Percentiles rank a stretch among this genome's conserved stretches.
Evolutionary conservation across 495 filamentous ascomycete genomes (phyloP).

Genomic region (Bathelium albidoporum): DNA sequence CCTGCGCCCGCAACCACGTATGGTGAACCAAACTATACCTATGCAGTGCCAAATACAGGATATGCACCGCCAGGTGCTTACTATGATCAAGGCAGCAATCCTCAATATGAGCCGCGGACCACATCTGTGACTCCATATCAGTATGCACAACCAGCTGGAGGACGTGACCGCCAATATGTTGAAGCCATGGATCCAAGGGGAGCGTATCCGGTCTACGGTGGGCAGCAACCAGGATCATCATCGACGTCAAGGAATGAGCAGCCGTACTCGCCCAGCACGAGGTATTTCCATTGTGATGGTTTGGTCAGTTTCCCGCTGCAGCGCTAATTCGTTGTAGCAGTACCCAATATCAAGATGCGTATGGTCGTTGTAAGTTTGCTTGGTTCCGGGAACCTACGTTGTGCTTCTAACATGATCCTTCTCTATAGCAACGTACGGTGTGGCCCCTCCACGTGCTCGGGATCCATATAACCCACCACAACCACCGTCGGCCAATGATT

Average conservation of each 20-base stretch:
- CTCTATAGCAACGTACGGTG: background rate
- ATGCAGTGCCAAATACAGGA: constrained; percentile 10
- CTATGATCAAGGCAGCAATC: background rate
- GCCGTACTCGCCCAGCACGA: constrained; percentile 1
- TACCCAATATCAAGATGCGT: background rate
- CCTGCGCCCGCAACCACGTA: too few species aligned
- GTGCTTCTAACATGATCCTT: background rate
- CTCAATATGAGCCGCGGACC: background rate
- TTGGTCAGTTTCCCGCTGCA: background rate
- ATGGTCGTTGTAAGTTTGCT: background rate
- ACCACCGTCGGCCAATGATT: background rate
- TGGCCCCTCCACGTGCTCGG: background rate
- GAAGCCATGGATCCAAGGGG: background rate
- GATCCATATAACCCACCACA: background rate
- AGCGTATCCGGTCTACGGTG: background rate
- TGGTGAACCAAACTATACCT: constrained; percentile 14
- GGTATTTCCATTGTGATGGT: constrained; percentile 1
- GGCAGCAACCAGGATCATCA: background rate
- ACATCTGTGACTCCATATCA: background rate
- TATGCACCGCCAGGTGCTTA: constrained; percentile 6
- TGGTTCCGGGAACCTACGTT: background rate
- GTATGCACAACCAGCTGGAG: background rate
- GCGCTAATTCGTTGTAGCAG: background rate
- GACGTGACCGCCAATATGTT: background rate
- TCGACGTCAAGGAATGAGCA: background rate